These are phyloP conservation scores for Cladophialophora bantiana DNA, from an alignment of 2,329 filamentous ascomycete genomes.

Conservation along the genomic window DNA sequence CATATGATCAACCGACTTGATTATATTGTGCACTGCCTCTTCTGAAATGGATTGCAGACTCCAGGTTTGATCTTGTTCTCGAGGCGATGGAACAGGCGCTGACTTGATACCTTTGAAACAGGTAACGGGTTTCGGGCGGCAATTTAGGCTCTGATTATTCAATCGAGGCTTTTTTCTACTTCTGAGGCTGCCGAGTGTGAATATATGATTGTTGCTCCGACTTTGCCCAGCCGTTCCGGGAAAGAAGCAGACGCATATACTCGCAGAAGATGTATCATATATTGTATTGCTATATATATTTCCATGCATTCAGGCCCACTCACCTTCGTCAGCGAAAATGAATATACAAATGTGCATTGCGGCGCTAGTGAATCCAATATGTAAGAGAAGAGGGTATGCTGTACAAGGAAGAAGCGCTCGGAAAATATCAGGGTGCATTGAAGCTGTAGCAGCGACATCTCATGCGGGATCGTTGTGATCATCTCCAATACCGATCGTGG, in stretches of 20 bases:
- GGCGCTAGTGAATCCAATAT: background rate
- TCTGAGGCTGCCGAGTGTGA: background rate
- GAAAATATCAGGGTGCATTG: background rate
- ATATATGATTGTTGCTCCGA: background rate
- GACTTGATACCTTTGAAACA: background rate
- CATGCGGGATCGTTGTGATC: conserved; percentile 2
- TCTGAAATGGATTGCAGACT: background rate
- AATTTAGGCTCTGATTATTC: background rate
- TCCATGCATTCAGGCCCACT: background rate
- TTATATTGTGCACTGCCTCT: conserved; percentile 27
- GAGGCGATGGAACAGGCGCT: background rate
- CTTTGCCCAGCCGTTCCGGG: background rate
- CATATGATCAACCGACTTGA: conserved; percentile 29
- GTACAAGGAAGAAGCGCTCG: background rate
- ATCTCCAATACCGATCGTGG: background rate
- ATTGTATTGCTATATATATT: conserved; percentile 8
- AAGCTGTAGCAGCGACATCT: background rate
- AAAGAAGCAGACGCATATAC: background rate
- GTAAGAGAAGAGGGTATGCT: conserved; percentile 6
- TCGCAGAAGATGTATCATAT: background rate
- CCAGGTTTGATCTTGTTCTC: background rate
- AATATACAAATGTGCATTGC: background rate
- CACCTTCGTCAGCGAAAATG: background rate
- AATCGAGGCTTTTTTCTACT: background rate
- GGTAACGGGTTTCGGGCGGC: background rate